Evolutionary conservation across 2,329 filamentous ascomycete species (phyloP).

Genomic region (Macrophomina phaseolina): DNA sequence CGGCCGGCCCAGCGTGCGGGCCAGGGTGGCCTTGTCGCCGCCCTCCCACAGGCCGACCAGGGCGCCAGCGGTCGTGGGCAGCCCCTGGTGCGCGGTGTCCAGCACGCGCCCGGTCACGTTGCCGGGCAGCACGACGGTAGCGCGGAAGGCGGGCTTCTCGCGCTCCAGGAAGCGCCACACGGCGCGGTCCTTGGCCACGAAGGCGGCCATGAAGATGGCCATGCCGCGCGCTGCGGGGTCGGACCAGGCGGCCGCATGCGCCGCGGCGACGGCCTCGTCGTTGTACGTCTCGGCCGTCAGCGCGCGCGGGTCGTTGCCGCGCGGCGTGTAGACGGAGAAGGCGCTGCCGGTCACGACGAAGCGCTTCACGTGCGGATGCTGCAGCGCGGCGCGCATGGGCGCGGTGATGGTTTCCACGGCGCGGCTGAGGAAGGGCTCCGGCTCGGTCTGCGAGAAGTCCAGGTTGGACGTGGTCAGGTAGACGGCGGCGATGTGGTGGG

Average conservation of each 20-base stretch:
- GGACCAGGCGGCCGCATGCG: background rate
- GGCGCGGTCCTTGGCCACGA: constrained; percentile 51
- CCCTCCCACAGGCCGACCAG: constrained; percentile 25
- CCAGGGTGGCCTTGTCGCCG: constrained; percentile 24
- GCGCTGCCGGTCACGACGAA: constrained; percentile 18
- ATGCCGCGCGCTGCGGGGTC: constrained; percentile 29
- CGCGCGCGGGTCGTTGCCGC: background rate
- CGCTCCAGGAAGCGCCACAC: constrained; percentile 29
- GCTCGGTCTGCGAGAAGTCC: constrained; percentile 1
- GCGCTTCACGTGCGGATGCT: background rate
- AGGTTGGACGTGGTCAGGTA: background rate
- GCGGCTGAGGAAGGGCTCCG: background rate
- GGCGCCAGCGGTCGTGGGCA: constrained; percentile 29
- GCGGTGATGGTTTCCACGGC: background rate
- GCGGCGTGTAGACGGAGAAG: background rate
- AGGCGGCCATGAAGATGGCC: constrained; percentile 54
- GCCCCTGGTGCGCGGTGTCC: constrained; percentile 27
- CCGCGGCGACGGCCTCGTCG: background rate
- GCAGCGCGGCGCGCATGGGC: background rate
- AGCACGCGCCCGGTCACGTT: constrained; percentile 30
- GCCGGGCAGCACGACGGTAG: constrained; percentile 29
- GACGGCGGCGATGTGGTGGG: background rate
- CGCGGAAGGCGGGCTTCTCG: constrained; percentile 27
- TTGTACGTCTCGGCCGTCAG: background rate
- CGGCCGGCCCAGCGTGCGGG: background rate